A percentile compares a stretch with the other conserved stretches of the same genome.
Conservation (phyloP, 2,329 filamentous ascomycete genomes). For the Fusarium aywerte region DNA sequence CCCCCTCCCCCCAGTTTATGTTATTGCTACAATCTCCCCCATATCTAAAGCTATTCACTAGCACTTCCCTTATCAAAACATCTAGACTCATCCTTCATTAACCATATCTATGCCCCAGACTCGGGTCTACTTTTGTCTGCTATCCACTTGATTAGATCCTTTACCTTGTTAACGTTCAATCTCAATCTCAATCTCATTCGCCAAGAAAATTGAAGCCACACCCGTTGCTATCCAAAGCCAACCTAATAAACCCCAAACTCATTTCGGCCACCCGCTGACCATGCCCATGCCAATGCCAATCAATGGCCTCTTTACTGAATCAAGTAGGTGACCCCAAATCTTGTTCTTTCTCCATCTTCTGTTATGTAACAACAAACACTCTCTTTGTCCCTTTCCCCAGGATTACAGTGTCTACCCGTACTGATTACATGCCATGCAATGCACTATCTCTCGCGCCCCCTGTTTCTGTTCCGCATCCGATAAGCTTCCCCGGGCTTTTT, state of each 20-base stretch:
- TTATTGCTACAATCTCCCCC: not conserved
- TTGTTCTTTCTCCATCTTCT: constrained; percentile 6
- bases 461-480: constrained; percentile 6
- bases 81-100: constrained; percentile 10
- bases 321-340: constrained; percentile 2
- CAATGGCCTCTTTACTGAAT: not conserved
- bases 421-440: not conserved
- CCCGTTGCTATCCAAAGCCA: not conserved
- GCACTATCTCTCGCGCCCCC: not conserved
- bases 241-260: not conserved
- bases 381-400: not conserved
- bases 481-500: constrained; percentile 15
- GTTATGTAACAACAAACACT: constrained; percentile 17
- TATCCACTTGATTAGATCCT: not conserved
- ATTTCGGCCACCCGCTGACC: not conserved
- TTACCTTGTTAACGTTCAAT: too few species aligned
- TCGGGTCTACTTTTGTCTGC: too few species aligned
- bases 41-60: not conserved
- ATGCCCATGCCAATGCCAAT: too few species aligned
- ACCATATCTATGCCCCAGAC: not conserved
- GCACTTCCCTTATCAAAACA: not conserved
- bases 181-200: too few species aligned
- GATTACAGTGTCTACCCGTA: not conserved
- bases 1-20: not conserved
- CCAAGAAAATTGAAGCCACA: not conserved